Percentiles rank a stretch among this genome's conserved stretches.
phyloP scores from a whole-genome alignment of 331 rosid genomes.

The Pyrus hybrid region DNA sequence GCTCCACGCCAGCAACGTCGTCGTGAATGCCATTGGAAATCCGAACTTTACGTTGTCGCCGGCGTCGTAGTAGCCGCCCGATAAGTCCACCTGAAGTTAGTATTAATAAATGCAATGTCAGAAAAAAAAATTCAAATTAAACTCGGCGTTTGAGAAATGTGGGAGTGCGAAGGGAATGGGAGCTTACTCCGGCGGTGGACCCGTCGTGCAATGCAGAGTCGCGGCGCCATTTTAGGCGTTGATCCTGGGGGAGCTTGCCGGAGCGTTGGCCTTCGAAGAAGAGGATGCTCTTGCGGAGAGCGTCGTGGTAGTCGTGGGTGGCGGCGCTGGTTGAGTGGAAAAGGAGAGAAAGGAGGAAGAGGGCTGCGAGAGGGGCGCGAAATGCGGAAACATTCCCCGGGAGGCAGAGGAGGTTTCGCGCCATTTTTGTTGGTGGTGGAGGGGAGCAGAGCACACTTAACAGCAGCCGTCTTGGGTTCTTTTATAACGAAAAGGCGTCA shows the following conservation, averaged over 20 bases:
- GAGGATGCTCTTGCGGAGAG: constrained; percentile 82
- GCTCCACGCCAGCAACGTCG: constrained; percentile 86
- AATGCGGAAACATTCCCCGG: constrained; percentile 21
- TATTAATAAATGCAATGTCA: background rate
- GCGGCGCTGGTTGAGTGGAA: constrained; percentile 18
- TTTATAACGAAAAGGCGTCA: constrained; percentile 50
- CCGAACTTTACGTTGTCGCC: constrained; percentile 96
- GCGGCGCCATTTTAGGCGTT: constrained; percentile 84
- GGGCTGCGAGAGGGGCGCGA: constrained; percentile 17
- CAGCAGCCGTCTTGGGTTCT: constrained; percentile 27
- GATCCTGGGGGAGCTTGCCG: constrained; percentile 71
- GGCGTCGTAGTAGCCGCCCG: constrained; percentile 96
- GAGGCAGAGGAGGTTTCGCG: constrained; percentile 37
- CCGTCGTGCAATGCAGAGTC: constrained; percentile 91
- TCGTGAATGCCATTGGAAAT: constrained; percentile 94
- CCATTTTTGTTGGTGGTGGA: constrained; percentile 37
- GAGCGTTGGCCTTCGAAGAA: constrained; percentile 99
- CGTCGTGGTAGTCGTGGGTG: constrained; percentile 68
- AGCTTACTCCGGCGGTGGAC: constrained; percentile 50
- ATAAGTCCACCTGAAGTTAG: constrained; percentile 55
- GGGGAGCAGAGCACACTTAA: background rate
- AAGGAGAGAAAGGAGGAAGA: constrained; percentile 30
- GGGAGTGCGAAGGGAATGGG: background rate
- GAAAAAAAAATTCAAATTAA: background rate
- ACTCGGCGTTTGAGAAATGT: background rate